phyloP scores from a whole-genome alignment of 768 basidiomycete species.

The Melanogaster broomeanus region DNA sequence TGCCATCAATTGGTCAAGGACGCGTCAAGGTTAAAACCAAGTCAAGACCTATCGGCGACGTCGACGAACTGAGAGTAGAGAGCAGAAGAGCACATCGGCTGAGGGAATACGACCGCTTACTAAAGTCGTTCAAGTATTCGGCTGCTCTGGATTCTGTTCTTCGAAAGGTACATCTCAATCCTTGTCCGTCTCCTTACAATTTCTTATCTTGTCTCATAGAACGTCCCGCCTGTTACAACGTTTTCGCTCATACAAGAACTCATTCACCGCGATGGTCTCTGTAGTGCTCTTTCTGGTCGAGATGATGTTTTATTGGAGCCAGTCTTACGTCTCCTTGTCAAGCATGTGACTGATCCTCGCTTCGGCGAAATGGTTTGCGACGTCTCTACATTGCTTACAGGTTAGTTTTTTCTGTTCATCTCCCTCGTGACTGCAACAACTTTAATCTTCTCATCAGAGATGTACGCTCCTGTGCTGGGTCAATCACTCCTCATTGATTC shows the following conservation, averaged over 20 bases:
- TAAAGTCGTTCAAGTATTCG: slow-evolving; percentile 93
- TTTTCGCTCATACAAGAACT: slow-evolving; percentile 94
- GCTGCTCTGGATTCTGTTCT: slow-evolving; percentile 93
- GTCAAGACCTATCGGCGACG: slow-evolving; percentile 55
- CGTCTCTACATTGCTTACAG: slow-evolving; percentile 77
- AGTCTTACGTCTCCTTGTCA: slow-evolving; percentile 80
- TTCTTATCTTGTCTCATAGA: slow-evolving; percentile 43
- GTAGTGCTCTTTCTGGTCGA: slow-evolving; percentile 82
- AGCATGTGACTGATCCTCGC: slow-evolving; percentile 85
- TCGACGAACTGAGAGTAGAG: slow-evolving; percentile 79
- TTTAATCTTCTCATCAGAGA: slow-evolving; percentile 56
- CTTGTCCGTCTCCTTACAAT: not conserved
- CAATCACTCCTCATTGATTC: slow-evolving; percentile 92
- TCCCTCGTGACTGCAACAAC: slow-evolving; percentile 7
- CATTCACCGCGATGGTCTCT: slow-evolving; percentile 86
- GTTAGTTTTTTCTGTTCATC: slow-evolving; percentile 44
- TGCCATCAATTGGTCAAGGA: slow-evolving; percentile 59
- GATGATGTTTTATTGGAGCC: slow-evolving; percentile 95
- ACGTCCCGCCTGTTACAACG: slow-evolving; percentile 78
- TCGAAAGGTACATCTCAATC: slow-evolving; percentile 59
- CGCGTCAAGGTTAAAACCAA: slow-evolving; percentile 49
- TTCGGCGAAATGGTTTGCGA: slow-evolving; percentile 91
- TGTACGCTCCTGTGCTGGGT: slow-evolving; percentile 90
- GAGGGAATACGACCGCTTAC: slow-evolving; percentile 83
- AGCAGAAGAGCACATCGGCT: slow-evolving; percentile 67